A percentile compares a stretch with the other conserved stretches of the same genome.
Conservation (phyloP, 306 rosid species). For the Canavalia gladiata region DNA sequence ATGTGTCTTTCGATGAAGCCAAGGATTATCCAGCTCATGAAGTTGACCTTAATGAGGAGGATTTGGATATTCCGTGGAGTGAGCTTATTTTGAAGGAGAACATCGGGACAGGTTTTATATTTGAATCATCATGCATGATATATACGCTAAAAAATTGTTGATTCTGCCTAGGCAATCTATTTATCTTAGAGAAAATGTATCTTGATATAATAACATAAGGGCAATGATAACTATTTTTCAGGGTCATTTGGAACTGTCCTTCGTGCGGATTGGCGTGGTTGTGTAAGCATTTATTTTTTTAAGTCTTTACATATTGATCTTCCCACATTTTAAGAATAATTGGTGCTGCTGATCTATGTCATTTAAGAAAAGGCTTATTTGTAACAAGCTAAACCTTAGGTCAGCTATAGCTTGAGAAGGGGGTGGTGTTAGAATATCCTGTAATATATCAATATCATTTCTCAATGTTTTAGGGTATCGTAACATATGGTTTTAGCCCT, state of each 20-base stretch:
- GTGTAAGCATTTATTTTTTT: slow-evolving; percentile 65
- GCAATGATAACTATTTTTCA: slow-evolving; percentile 59
- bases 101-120: slow-evolving; percentile 84
- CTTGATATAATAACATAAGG: slow-evolving; percentile 34
- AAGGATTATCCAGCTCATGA: slow-evolving; percentile 55
- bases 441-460: too few relatives aligned
- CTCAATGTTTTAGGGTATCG: too few relatives aligned
- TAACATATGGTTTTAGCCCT: too few relatives aligned
- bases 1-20: slow-evolving; percentile 47
- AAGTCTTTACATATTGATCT: slow-evolving; percentile 15
- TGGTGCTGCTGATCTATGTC: slow-evolving; percentile 15
- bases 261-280: slow-evolving; percentile 96
- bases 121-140: slow-evolving; percentile 29
- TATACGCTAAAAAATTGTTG: slow-evolving; percentile 7
- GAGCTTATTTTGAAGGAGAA: slow-evolving; percentile 79
- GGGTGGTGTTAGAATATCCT: too few relatives aligned
- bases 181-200: slow-evolving; percentile 21
- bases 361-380: not conserved
- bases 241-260: slow-evolving; percentile 96
- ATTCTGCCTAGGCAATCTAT: slow-evolving; percentile 32
- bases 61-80: slow-evolving; percentile 80
- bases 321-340: slow-evolving; percentile 31
- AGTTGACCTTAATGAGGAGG: slow-evolving; percentile 65
- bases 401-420: too few relatives aligned
- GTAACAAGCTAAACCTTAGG: not conserved